Evolutionary conservation across 2,329 filamentous ascomycete genomes (phyloP).

Genomic region (Akanthomyces muscarius): DNA sequence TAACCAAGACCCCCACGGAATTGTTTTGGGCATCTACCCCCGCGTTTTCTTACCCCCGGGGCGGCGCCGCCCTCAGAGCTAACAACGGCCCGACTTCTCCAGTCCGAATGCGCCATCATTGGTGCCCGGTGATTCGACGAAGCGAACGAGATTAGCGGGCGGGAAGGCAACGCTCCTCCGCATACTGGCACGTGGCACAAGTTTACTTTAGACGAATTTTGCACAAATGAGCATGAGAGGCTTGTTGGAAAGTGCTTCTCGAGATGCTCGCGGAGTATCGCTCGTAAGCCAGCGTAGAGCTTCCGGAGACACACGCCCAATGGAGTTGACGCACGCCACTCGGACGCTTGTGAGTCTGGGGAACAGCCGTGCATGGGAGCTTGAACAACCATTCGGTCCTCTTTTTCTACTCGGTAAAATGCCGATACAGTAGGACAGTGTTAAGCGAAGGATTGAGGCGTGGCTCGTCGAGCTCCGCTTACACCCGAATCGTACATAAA

Average conservation of each 20-base stretch:
- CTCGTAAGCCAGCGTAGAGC: background rate
- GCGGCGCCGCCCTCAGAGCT: background rate
- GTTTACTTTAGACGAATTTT: background rate
- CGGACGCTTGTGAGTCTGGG: background rate
- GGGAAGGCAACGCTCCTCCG: background rate
- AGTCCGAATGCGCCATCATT: constrained; percentile 3
- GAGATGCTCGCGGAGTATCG: constrained; percentile 7
- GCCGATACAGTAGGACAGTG: background rate
- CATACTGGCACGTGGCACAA: background rate
- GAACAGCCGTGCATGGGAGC: background rate
- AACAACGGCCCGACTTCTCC: constrained; percentile 11
- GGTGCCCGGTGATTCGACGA: background rate
- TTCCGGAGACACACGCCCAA: background rate
- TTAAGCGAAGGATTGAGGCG: background rate
- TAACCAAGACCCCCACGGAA: too few relatives aligned
- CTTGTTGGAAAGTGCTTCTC: background rate
- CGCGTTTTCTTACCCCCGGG: background rate
- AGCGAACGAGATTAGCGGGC: too few relatives aligned
- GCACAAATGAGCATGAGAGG: background rate
- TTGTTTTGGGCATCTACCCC: background rate
- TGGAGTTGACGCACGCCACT: background rate
- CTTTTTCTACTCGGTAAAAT: background rate
- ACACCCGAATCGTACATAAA: background rate
- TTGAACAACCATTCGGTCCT: background rate
- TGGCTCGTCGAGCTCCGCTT: background rate